These are phyloP conservation scores for Phaseolus coccineus DNA, from an alignment of 331 rosid species.

Conservation along the genomic window DNA sequence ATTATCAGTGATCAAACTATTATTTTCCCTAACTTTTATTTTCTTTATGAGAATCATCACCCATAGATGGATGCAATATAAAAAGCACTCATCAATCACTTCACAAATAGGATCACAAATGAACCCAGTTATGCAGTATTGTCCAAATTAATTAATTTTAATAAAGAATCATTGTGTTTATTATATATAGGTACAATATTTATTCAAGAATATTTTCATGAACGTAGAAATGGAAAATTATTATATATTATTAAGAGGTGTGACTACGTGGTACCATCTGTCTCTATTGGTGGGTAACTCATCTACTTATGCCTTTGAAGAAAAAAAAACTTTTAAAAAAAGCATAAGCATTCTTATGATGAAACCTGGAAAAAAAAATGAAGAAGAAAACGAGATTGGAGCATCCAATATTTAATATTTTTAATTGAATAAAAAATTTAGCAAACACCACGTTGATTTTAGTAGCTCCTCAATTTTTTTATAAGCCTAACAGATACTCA, in stretches of 20 bases:
- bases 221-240: background rate
- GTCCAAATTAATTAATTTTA: too few relatives aligned
- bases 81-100: background rate
- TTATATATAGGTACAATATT: background rate
- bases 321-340: background rate
- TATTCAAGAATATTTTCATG: background rate
- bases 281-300: background rate
- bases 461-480: background rate
- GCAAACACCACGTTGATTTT: background rate
- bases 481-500: background rate
- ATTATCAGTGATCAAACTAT: background rate
- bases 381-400: background rate
- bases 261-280: background rate
- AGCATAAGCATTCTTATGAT: background rate
- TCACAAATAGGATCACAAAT: background rate
- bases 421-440: background rate
- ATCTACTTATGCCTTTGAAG: background rate
- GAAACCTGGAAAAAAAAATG: background rate
- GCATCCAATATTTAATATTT: background rate
- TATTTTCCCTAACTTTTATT: background rate
- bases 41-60: background rate
- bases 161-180: too few relatives aligned
- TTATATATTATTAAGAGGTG: background rate
- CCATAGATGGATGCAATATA: background rate
- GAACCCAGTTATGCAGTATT: too few relatives aligned